Base-by-base conservation (phyloP, 805 yeast species). In the Yarrowia hollandica region DNA sequence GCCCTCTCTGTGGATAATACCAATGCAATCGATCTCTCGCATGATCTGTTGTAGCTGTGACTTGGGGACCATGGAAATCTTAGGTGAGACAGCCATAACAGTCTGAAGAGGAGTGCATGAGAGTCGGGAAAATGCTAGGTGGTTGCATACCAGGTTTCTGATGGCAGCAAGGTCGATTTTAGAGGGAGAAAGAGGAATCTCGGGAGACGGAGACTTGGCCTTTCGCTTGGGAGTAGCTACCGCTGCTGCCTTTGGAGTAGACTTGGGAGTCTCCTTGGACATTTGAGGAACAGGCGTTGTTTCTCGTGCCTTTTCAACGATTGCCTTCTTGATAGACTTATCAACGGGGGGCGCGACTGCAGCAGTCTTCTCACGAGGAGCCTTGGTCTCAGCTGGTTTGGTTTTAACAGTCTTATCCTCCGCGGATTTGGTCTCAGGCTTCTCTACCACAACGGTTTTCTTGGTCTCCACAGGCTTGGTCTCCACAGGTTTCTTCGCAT, bases 1-100 rank as follows among this genome's bases (percentile, higher is more conserved):
- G 50, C 97, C 97, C 61, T 80, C 78, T 71, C 98, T 85, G 67
- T 83, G 81, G 62, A 94, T 91, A 10, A 87, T 86, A n/a, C 98
- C 98, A 61, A 92, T 79, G 66, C 92, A 86, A 5, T 72, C 66
- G 34, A 82, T 73, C 41, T 71, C 68, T 55, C 73, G 71, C 41
- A 84, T 75, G 7, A 82, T 67, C 16, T 69, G 69, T 42, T 81
- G 75, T 12, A 82, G 71, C 60, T 76, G 76, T 26, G 62, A 63
- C 54, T 60, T 46, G 39, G 59, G 50, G 14, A 55, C 38, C 14
- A 21, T 22, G 44, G 65, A 44, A 46, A 62, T 59, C 12, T 61
- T 61, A 44, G 72, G 69, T 5, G 80, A 74, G 4, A 85, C 81
- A 7, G 74, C 75, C 52, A 79, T 81, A 60, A 92, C 74, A 41